phyloP scores from a whole-genome alignment of 139 green algal species.

The Nannochloris sp. region DNA sequence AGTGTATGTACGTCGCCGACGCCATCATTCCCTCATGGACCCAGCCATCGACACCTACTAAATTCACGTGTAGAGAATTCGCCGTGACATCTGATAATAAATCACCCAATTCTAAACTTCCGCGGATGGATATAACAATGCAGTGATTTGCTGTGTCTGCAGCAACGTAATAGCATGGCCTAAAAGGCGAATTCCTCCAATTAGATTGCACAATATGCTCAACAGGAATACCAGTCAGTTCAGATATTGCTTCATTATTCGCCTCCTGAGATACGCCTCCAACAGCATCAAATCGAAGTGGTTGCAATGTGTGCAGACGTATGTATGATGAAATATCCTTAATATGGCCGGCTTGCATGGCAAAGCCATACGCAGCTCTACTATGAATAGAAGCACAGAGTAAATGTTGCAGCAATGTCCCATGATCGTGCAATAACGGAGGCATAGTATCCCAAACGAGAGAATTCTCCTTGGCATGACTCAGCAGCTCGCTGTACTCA shows the following conservation, averaged over 20 bases:
- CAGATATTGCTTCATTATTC: slow-evolving; percentile 41
- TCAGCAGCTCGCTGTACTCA: slow-evolving; percentile 21
- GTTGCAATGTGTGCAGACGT: slow-evolving; percentile 35
- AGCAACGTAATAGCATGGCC: slow-evolving; percentile 47
- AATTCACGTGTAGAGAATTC: slow-evolving; percentile 27
- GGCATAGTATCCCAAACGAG: neutral
- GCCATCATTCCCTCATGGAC: slow-evolving; percentile 39
- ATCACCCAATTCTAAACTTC: slow-evolving; percentile 37
- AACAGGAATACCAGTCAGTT: slow-evolving; percentile 26
- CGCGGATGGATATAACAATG: slow-evolving; percentile 41
- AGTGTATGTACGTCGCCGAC: slow-evolving; percentile 45
- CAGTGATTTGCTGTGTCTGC: slow-evolving; percentile 30
- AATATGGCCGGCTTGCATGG: slow-evolving; percentile 38
- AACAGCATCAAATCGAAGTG: slow-evolving; percentile 35
- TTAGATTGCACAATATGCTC: slow-evolving; percentile 25
- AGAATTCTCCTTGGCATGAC: slow-evolving; percentile 1
- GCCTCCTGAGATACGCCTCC: slow-evolving; percentile 41
- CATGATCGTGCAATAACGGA: slow-evolving; percentile 3
- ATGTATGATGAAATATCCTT: slow-evolving; percentile 30
- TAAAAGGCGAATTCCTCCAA: slow-evolving; percentile 31
- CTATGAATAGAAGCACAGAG: slow-evolving; percentile 38
- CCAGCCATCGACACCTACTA: slow-evolving; percentile 26
- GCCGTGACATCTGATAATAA: slow-evolving; percentile 39
- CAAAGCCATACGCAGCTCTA: slow-evolving; percentile 44
- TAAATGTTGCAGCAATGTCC: slow-evolving; percentile 23